These are phyloP conservation scores for Didymosphaeria variabile DNA, from an alignment of 2,329 filamentous ascomycete species.

Conservation along the genomic window DNA sequence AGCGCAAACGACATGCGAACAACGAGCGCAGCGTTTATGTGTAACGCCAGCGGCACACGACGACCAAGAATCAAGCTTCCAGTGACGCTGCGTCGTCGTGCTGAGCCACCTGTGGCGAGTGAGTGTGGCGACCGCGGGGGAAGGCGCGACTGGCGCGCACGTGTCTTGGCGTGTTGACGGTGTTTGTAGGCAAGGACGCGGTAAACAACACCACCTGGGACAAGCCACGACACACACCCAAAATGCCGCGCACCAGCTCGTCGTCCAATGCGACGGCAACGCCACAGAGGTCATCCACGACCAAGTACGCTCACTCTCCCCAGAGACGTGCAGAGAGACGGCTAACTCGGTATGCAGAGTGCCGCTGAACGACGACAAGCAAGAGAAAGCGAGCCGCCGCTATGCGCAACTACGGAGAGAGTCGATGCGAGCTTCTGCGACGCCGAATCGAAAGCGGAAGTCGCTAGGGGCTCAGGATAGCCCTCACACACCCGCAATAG, in stretches of 20 bases:
- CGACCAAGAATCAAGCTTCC: not conserved
- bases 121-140: not conserved
- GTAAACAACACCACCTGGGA: slow-evolving; percentile 22
- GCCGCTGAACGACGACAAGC: slow-evolving; percentile 92
- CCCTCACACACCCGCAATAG: slow-evolving; percentile 59
- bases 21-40: not conserved
- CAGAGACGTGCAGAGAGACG: not conserved
- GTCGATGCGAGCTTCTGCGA: slow-evolving; percentile 83
- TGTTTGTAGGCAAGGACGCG: slow-evolving; percentile 12
- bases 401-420: slow-evolving; percentile 92
- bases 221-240: slow-evolving; percentile 19
- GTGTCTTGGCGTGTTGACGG: slow-evolving; percentile 19
- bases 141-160: slow-evolving; percentile 13
- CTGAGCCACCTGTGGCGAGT: slow-evolving; percentile 4
- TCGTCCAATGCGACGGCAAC: slow-evolving; percentile 56
- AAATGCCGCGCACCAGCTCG: slow-evolving; percentile 65
- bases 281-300: slow-evolving; percentile 56
- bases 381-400: slow-evolving; percentile 89
- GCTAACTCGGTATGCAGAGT: slow-evolving; percentile 67
- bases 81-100: not conserved
- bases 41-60: not conserved
- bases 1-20: slow-evolving; percentile 8
- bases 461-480: slow-evolving; percentile 62
- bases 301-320: slow-evolving; percentile 31
- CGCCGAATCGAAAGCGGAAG: slow-evolving; percentile 72